These are phyloP conservation scores for Fagopyrum homotropicum DNA, from an alignment of 148 eudicot genomes.

Conservation along the genomic window DNA sequence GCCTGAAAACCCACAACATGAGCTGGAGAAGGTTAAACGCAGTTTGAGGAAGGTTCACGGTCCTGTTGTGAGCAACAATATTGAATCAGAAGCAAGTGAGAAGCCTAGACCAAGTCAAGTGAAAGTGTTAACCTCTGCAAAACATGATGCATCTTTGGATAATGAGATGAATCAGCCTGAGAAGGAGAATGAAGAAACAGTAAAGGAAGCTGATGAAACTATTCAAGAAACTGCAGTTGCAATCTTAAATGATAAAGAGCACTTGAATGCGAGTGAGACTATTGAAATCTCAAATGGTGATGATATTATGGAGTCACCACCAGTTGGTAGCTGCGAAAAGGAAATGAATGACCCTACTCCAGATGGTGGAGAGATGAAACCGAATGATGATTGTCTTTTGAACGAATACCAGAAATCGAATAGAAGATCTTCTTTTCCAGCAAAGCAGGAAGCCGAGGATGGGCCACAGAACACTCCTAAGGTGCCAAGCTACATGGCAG, in stretches of 20 bases:
- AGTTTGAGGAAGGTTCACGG: constrained; percentile 44
- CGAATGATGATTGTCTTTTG: constrained; percentile 21
- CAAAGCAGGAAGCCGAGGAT: constrained; percentile 43
- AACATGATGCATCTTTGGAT: constrained; percentile 18
- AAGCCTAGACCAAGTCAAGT: constrained; percentile 22
- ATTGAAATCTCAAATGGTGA: constrained; percentile 23
- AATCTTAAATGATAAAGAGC: constrained; percentile 18
- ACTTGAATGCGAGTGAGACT: constrained; percentile 19
- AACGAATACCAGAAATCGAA: constrained; percentile 34
- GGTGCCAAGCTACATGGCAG: constrained; percentile 55
- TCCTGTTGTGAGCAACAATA: constrained; percentile 29
- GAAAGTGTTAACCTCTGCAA: constrained; percentile 17
- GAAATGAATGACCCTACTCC: constrained; percentile 24
- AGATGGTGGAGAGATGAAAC: constrained; percentile 27
- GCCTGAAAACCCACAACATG: constrained; percentile 42
- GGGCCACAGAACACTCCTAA: constrained; percentile 35
- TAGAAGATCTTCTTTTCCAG: constrained; percentile 38
- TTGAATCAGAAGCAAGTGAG: constrained; percentile 19
- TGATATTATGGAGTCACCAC: constrained; percentile 19
- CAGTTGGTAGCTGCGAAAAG: constrained; percentile 22
- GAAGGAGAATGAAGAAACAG: constrained; percentile 27
- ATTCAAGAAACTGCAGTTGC: constrained; percentile 13
- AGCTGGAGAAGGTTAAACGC: constrained; percentile 54
- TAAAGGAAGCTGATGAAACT: constrained; percentile 17
- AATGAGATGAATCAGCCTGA: constrained; percentile 18